phyloP scores from a whole-genome alignment of 1,284 basidiomycete species.

The Ganoderma meredithae region DNA sequence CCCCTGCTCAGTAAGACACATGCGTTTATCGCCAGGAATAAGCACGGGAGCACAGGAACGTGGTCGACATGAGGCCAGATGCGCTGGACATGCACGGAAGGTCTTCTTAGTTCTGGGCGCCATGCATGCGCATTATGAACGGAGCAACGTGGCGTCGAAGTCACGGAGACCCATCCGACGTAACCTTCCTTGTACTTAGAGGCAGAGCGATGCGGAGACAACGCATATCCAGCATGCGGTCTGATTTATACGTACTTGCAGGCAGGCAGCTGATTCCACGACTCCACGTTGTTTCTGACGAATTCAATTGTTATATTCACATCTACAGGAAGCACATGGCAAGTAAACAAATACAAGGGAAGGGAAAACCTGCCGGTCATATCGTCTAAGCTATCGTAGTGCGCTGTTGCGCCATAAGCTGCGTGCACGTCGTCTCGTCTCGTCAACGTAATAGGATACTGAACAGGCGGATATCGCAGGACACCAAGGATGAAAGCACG shows the following conservation, averaged over 20 bases:
- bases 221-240: not conserved
- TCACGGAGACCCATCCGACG: not conserved
- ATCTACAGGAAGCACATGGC: constrained; percentile 7
- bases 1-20: constrained; percentile 16
- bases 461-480: not conserved
- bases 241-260: too few species aligned
- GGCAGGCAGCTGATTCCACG: not conserved
- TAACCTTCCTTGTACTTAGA: not conserved
- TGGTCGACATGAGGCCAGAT: constrained; percentile 1
- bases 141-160: not conserved
- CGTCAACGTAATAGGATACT: constrained; percentile 8
- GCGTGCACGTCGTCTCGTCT: constrained; percentile 9
- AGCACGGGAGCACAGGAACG: constrained; percentile 3
- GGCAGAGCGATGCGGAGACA: not conserved
- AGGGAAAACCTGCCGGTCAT: not conserved
- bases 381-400: constrained; percentile 7
- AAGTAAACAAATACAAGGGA: not conserved
- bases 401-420: not conserved
- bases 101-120: not conserved
- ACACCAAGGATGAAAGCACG: not conserved
- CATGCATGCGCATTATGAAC: not conserved
- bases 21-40: constrained; percentile 24
- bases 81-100: not conserved
- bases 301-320: constrained; percentile 5
- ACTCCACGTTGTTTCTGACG: constrained; percentile 5